Conservation (phyloP, 768 basidiomycete species). For the Lentinula raphanica region DNA sequence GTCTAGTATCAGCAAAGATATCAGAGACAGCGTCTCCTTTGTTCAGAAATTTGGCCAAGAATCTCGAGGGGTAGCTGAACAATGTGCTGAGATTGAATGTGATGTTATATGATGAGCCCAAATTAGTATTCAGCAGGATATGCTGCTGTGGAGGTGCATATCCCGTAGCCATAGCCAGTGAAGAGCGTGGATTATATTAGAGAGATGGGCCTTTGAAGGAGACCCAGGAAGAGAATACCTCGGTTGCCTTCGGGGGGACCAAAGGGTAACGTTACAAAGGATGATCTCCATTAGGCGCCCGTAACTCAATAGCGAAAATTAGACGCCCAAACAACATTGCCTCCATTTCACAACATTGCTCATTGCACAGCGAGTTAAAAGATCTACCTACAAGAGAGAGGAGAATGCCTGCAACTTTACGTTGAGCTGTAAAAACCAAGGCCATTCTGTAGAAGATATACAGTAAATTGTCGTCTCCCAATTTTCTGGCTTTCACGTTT, state of each 20-base stretch:
- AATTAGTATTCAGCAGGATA: not conserved
- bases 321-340: not conserved
- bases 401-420: too few species aligned
- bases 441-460: too few species aligned
- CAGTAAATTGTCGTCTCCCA: too few species aligned
- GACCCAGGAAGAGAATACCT: not conserved
- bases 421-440: too few species aligned
- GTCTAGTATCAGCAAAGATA: slow-evolving; percentile 6
- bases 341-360: too few species aligned
- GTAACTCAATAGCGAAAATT: not conserved
- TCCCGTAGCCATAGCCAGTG: not conserved
- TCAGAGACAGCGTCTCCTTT: slow-evolving; percentile 25
- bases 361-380: too few species aligned
- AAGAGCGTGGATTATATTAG: too few species aligned
- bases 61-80: slow-evolving; percentile 34
- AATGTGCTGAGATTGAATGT: slow-evolving; percentile 36
- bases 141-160: not conserved
- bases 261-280: not conserved
- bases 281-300: not conserved
- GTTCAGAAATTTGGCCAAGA: slow-evolving; percentile 34
- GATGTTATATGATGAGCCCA: slow-evolving; percentile 25
- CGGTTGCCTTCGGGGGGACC: not conserved
- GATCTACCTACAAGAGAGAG: too few species aligned
- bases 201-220: not conserved
- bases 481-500: too few species aligned